A percentile compares a stretch with the other conserved stretches of the same genome.
phyloP scores from a whole-genome alignment of 1,284 basidiomycete species.

The Leccinum pachyderme region DNA sequence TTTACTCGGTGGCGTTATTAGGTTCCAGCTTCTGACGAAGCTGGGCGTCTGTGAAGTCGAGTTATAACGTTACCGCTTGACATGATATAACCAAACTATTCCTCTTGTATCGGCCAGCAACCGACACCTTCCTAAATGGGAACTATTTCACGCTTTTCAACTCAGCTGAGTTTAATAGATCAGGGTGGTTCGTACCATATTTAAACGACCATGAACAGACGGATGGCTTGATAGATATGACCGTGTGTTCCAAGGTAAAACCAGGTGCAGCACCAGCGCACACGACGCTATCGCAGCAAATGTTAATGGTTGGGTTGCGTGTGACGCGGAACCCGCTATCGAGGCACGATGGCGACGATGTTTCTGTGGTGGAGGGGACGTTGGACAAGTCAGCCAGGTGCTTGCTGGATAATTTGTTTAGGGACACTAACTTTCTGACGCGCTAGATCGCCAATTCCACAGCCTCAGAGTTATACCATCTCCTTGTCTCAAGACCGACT shows the following conservation, averaged over 20 bases:
- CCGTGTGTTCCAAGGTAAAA: conserved; percentile 1
- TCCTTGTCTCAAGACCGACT: conserved; percentile 24
- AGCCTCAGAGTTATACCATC: neutral
- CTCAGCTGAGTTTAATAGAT: too few species aligned
- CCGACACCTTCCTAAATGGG: too few species aligned
- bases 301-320: conserved; percentile 23
- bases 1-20: too few species aligned
- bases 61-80: too few species aligned
- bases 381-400: conserved; percentile 21
- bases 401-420: too few species aligned
- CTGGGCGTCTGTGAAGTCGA: too few species aligned
- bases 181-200: too few species aligned
- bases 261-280: conserved; percentile 8
- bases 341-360: conserved; percentile 4
- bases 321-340: conserved; percentile 12
- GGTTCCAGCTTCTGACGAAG: too few species aligned
- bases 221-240: conserved; percentile 5
- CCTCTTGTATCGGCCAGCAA: too few species aligned
- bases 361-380: conserved; percentile 5
- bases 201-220: too few species aligned
- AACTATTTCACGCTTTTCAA: too few species aligned
- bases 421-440: conserved; percentile 1
- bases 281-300: conserved; percentile 19
- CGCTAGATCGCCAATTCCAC: conserved; percentile 8
- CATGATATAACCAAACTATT: too few species aligned